Conservation (phyloP, 2,329 filamentous ascomycete species). For the Epichloe brachyelytri region DNA sequence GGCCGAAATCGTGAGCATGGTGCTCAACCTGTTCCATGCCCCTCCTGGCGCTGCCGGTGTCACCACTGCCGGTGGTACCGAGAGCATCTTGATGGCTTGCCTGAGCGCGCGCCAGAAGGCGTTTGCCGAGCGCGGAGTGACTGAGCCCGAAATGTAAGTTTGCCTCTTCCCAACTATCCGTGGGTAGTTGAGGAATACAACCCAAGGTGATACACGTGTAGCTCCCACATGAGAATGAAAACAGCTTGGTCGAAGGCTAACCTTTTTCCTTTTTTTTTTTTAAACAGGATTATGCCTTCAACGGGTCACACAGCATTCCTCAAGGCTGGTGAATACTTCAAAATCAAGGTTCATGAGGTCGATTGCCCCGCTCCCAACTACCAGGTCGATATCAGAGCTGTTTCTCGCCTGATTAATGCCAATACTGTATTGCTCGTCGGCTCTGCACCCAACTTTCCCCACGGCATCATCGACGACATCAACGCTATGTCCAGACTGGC, state of each 20-base stretch:
- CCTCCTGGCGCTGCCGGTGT: constrained; percentile 77
- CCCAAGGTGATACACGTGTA: not conserved
- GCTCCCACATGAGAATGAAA: not conserved
- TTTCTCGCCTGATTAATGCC: constrained; percentile 77
- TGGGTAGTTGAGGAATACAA: no score
- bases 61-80: constrained; percentile 84
- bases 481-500: constrained; percentile 72
- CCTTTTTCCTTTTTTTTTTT: not conserved
- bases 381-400: constrained; percentile 67
- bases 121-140: constrained; percentile 71
- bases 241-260: not conserved
- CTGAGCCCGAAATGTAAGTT: constrained; percentile 84
- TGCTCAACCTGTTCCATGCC: constrained; percentile 77
- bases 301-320: constrained; percentile 94
- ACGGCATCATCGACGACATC: constrained; percentile 97
- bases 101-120: constrained; percentile 83
- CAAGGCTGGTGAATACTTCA: constrained; percentile 91
- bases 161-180: not conserved
- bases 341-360: constrained; percentile 86
- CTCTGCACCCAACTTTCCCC: constrained; percentile 93
- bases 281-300: constrained; percentile 69
- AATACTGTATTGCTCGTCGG: constrained; percentile 92
- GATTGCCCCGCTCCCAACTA: constrained; percentile 73
- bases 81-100: constrained; percentile 94
- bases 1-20: constrained; percentile 94